A percentile compares a stretch with the other conserved stretches of the same genome.
Evolutionary conservation across 768 basidiomycete species (phyloP).

Genomic region (Pleurotus djamor): DNA sequence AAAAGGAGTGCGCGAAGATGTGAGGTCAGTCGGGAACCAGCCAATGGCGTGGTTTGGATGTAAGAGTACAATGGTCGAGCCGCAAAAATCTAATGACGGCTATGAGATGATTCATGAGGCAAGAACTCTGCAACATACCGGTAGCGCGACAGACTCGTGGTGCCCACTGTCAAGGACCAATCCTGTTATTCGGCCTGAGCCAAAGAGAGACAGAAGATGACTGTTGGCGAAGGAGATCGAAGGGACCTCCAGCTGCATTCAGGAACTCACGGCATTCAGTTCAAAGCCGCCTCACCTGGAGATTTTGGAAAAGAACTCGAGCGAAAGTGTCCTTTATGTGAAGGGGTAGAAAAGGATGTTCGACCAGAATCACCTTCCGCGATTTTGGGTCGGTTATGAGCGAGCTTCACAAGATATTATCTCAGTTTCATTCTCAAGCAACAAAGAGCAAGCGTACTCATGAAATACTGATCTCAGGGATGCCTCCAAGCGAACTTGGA

Average conservation of each 20-base stretch:
- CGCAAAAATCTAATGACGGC: conserved; percentile 72
- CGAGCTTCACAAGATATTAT: conserved; percentile 48
- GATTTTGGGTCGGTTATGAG: conserved; percentile 94
- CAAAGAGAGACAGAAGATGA: conserved; percentile 80
- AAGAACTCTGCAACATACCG: conserved; percentile 50
- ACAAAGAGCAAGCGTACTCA: conserved; percentile 51
- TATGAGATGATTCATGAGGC: background rate
- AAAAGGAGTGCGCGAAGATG: conserved; percentile 82
- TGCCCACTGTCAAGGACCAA: conserved; percentile 93
- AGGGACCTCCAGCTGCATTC: conserved; percentile 61
- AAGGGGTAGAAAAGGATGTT: conserved; percentile 84
- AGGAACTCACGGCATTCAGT: background rate
- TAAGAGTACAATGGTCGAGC: conserved; percentile 85
- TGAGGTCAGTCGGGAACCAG: conserved; percentile 76
- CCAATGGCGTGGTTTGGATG: conserved; percentile 81
- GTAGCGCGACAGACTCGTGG: conserved; percentile 84
- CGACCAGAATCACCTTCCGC: conserved; percentile 90
- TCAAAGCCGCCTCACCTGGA: conserved; percentile 54
- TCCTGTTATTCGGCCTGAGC: conserved; percentile 88
- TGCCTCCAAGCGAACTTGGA: conserved; percentile 68
- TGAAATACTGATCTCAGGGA: conserved; percentile 79
- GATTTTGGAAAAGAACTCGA: conserved; percentile 83
- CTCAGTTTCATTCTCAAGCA: background rate
- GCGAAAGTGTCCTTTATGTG: conserved; percentile 89
- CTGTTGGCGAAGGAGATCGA: conserved; percentile 92